These are phyloP conservation scores for Colletotrichum orchidophilum DNA, from an alignment of 2,329 filamentous ascomycete genomes.

Conservation along the genomic window DNA sequence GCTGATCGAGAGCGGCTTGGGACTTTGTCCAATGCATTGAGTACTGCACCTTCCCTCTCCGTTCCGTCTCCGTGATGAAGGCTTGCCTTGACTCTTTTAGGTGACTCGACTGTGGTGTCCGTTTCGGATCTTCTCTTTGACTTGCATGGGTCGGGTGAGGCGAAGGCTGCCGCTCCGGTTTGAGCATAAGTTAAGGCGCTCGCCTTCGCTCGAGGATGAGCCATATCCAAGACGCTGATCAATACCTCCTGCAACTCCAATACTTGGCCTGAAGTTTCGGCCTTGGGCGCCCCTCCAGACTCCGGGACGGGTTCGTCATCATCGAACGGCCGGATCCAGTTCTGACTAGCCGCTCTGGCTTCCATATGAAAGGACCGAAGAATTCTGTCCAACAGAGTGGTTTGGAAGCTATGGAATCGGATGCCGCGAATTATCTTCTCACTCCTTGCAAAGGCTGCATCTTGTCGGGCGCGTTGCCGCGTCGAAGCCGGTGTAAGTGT, in stretches of 20 bases:
- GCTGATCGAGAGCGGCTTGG: constrained; percentile 17
- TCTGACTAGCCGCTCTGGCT: constrained; percentile 14
- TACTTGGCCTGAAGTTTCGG: not conserved
- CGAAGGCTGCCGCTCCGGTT: not conserved
- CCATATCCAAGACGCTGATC: not conserved
- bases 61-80: not conserved
- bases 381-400: not conserved
- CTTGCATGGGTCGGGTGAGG: not conserved
- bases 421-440: constrained; percentile 9
- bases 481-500: not conserved
- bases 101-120: not conserved
- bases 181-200: not conserved
- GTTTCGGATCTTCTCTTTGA: constrained; percentile 9
- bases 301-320: not conserved
- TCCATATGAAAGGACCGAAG: constrained; percentile 4
- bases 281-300: not conserved
- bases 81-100: constrained; percentile 10
- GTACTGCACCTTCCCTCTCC: not conserved
- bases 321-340: constrained; percentile 12
- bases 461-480: not conserved
- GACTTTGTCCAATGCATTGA: constrained; percentile 1
- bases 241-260: constrained; percentile 15
- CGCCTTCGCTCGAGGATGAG: not conserved
- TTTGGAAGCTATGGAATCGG: constrained; percentile 4
- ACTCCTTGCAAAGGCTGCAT: not conserved